Conservation (phyloP, 768 basidiomycete species). For the Trametes punicea region DNA sequence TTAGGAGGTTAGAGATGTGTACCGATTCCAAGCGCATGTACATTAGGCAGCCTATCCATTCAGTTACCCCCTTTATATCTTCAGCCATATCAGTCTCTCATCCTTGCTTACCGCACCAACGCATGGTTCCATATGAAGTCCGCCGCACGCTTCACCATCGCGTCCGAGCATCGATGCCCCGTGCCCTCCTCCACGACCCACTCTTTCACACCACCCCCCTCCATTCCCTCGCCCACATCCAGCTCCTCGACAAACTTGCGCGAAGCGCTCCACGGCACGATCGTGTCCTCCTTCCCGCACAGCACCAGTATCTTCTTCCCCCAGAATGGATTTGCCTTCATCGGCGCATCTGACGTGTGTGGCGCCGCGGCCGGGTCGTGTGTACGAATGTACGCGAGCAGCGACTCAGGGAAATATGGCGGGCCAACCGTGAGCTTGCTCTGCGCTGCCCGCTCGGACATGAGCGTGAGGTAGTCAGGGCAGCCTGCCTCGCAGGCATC, state of each 20-base stretch:
- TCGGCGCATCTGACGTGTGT: conserved; percentile 34
- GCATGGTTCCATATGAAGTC: conserved; percentile 26
- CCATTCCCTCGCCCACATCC: conserved; percentile 52
- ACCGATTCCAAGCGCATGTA: not conserved
- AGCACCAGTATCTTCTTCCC: conserved; percentile 73
- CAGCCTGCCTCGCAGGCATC: conserved; percentile 54
- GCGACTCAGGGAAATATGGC: conserved; percentile 56
- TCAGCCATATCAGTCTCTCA: not conserved
- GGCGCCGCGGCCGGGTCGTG: conserved; percentile 45
- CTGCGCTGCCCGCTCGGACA: conserved; percentile 48
- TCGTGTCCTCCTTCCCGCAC: conserved; percentile 55
- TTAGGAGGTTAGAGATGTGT: not conserved
- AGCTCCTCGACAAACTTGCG: conserved; percentile 52
- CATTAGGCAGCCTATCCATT: not conserved
- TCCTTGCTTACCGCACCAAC: not conserved
- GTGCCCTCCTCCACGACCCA: conserved; percentile 50
- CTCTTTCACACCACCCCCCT: conserved; percentile 52
- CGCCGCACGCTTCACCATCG: conserved; percentile 53
- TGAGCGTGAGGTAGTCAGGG: conserved; percentile 59
- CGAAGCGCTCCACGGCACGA: conserved; percentile 69
- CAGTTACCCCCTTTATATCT: not conserved
- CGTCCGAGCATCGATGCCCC: conserved; percentile 59
- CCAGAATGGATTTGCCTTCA: conserved; percentile 50
- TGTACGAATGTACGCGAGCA: conserved; percentile 43
- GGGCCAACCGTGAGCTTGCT: conserved; percentile 41